These are phyloP conservation scores for Daldinia sp. DNA, from an alignment of 2,329 filamentous ascomycete species.

Conservation along the genomic window DNA sequence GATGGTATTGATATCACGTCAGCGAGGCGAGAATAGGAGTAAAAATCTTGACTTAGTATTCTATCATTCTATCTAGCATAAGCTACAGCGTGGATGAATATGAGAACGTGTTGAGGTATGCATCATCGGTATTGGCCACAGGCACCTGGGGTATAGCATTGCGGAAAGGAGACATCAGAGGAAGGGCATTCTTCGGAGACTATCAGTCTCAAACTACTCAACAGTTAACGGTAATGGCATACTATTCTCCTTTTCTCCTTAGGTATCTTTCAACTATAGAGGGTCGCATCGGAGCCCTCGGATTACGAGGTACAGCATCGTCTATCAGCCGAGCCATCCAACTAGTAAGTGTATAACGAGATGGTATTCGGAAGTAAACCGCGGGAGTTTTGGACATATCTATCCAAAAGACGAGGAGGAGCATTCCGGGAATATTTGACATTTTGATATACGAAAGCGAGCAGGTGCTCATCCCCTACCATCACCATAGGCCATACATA, in stretches of 20 bases:
- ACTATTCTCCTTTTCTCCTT: neutral
- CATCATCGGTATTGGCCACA: neutral
- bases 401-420: neutral
- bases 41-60: neutral
- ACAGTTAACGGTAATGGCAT: neutral
- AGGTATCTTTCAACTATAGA: neutral
- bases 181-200: neutral
- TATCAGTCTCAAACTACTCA: neutral
- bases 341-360: neutral
- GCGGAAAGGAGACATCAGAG: neutral
- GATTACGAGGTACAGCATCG: neutral
- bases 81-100: neutral
- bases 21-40: neutral
- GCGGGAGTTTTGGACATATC: neutral
- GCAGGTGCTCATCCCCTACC: neutral
- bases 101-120: neutral
- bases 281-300: neutral
- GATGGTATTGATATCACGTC: neutral
- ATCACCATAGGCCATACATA: neutral
- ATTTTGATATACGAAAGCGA: neutral
- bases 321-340: neutral
- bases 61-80: neutral
- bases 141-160: neutral
- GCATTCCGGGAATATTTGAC: neutral
- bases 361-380: neutral